A percentile compares a stretch with the other conserved stretches of the same genome.
These are phyloP conservation scores for Trichocomaceae sp. DNA, from an alignment of 2,329 filamentous ascomycete species.

Conservation along the genomic window DNA sequence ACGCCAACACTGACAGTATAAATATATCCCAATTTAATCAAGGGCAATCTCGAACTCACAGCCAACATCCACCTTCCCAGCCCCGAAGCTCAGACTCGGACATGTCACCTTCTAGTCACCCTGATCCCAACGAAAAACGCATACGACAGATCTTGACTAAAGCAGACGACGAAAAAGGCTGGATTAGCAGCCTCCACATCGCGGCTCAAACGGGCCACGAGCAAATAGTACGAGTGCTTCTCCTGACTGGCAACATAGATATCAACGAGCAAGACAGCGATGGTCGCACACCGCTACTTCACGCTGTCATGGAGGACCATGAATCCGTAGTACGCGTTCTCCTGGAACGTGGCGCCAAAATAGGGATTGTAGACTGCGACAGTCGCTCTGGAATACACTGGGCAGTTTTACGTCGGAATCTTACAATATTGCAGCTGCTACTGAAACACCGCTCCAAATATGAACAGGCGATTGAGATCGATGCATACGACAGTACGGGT, in stretches of 20 bases:
- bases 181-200: not conserved
- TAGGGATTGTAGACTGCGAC: not conserved
- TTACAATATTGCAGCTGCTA: not conserved
- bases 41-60: not conserved
- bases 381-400: not conserved
- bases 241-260: not conserved
- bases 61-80: not conserved
- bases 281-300: constrained; percentile 13
- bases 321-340: not conserved
- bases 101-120: not conserved
- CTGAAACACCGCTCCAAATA: constrained; percentile 2
- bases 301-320: constrained; percentile 11
- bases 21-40: not conserved
- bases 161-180: constrained; percentile 1
- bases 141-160: not conserved
- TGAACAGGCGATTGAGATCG: not conserved
- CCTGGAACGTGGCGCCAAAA: constrained; percentile 1
- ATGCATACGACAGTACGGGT: constrained; percentile 11
- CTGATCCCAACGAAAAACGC: not conserved
- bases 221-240: constrained; percentile 2
- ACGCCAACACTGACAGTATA: not conserved
- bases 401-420: not conserved
- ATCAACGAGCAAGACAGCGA: constrained; percentile 10
- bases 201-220: constrained; percentile 6
- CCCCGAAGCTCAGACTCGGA: not conserved